These are phyloP conservation scores for Mucor piriformis DNA, from an alignment of 371 early-diverging fungal genomes.

Conservation along the genomic window DNA sequence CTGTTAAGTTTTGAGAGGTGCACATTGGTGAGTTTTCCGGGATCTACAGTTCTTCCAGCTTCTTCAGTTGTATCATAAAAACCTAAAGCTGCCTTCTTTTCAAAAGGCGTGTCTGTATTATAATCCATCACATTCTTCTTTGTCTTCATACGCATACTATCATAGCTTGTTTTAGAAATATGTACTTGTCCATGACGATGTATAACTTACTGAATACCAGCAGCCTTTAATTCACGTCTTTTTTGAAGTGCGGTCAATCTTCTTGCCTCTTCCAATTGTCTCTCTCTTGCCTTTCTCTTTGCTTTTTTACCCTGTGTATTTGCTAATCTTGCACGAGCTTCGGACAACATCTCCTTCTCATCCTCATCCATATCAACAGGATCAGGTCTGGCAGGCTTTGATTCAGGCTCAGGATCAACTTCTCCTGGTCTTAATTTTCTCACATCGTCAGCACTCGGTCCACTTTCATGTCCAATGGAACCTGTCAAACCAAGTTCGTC, in stretches of 20 bases:
- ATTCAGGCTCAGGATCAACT: slow-evolving; percentile 96
- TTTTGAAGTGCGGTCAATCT: slow-evolving; percentile 91
- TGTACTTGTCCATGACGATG: slow-evolving; percentile 7
- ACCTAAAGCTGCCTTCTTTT: slow-evolving; percentile 85
- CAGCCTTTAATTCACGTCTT: slow-evolving; percentile 94
- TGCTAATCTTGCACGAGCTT: slow-evolving; percentile 96
- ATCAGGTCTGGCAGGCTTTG: slow-evolving; percentile 96
- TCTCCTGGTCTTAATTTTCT: slow-evolving; percentile 92
- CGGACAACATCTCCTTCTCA: slow-evolving; percentile 98
- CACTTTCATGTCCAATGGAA: slow-evolving; percentile 68
- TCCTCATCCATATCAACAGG: slow-evolving; percentile 99
- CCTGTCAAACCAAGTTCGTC: slow-evolving; percentile 72
- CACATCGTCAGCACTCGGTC: slow-evolving; percentile 78
- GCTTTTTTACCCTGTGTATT: slow-evolving; percentile 99
- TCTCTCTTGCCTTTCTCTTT: slow-evolving; percentile 97
- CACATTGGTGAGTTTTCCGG: slow-evolving; percentile 61
- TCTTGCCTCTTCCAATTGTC: slow-evolving; percentile 94
- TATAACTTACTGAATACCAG: slow-evolving; percentile 80
- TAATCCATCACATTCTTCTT: slow-evolving; percentile 88
- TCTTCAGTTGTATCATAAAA: slow-evolving; percentile 94
- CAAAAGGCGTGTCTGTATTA: slow-evolving; percentile 95
- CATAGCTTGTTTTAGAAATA: not conserved
- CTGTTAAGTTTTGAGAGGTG: slow-evolving; percentile 81
- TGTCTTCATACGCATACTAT: slow-evolving; percentile 55
- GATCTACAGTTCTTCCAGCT: slow-evolving; percentile 60